Evolutionary conservation across 257 asterid genomes (phyloP).

Genomic region (Salvia miltiorrhiza): DNA sequence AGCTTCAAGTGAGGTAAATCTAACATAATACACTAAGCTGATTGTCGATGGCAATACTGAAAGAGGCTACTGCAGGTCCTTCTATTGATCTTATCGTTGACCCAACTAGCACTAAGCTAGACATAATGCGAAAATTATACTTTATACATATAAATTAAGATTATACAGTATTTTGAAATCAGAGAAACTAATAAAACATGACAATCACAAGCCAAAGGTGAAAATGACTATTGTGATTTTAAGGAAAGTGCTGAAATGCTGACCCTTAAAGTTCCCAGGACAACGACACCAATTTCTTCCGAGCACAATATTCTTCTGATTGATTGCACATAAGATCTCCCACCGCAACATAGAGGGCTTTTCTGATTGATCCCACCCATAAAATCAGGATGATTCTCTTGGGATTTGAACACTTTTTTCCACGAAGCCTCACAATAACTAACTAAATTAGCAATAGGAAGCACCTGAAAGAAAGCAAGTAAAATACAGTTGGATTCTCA

Average conservation of each 20-base stretch:
- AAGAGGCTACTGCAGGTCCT: background rate
- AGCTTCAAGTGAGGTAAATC: background rate
- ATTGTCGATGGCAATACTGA: background rate
- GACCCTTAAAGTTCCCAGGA: slow-evolving; percentile 77
- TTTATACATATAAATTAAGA: background rate
- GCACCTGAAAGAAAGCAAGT: slow-evolving; percentile 47
- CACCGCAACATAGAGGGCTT: slow-evolving; percentile 44
- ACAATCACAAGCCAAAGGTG: slow-evolving; percentile 9
- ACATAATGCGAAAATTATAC: background rate
- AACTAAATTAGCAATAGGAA: slow-evolving; percentile 66
- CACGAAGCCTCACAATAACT: slow-evolving; percentile 55
- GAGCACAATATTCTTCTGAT: slow-evolving; percentile 41
- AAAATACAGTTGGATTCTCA: background rate
- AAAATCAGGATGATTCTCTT: slow-evolving; percentile 22
- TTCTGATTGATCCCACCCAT: slow-evolving; percentile 25
- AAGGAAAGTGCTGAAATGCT: slow-evolving; percentile 13
- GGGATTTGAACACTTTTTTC: slow-evolving; percentile 40
- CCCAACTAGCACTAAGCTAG: slow-evolving; percentile 5
- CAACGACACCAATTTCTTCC: slow-evolving; percentile 57
- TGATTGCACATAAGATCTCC: slow-evolving; percentile 42
- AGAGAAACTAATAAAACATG: slow-evolving; percentile 2
- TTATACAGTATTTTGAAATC: slow-evolving; percentile 1
- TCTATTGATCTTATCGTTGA: background rate
- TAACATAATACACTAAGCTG: background rate
- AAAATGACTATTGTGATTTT: background rate